Evolutionary conservation across 1,284 basidiomycete genomes (phyloP), one percentile per base, ranked within the genome.

Genomic region (Trichosporon inkin): DNA sequence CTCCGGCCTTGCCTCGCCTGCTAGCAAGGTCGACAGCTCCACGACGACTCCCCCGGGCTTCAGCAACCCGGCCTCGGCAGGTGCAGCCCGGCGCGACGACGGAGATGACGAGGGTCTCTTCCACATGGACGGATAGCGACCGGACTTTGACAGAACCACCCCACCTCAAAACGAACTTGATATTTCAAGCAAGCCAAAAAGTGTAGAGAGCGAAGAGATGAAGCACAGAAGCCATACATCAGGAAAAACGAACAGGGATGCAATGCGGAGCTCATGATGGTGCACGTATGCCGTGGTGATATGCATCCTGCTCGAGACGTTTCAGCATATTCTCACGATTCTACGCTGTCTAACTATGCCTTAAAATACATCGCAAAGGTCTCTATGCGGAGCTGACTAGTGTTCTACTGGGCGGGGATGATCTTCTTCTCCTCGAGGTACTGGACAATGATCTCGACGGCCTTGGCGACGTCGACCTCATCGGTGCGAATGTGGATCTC

Each of bases 401-500:
- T 5, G 3, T 38, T 19, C 44, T 49, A 49, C 44, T 49, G 44
- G 24, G 24, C 24, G 16, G 68, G 58, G 55, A 81, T 72, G 41
- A 80, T 67, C 17, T 79, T 77, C 71, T 84, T 83, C 64, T 82
- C 78, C 57, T 82, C 73, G 65, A 99, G 86, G 81, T 98, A 98
- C 67, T 88, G 83, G 34, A 85, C 84, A 73, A 99, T 93, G 61
- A 85, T 82, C 64, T 84, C 82, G 49, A 98, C 93, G 55, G 90
- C 87, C 58, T 88, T 86, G 39, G 84, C 82, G 49, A 99, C 88
- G 67, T 88, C 85, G 35, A 82, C 84, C 77, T 92, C 84, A 75
- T 90, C 85, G 6, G 95, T 98, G 73, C 84, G 86, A 77, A 99
- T 90, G 80, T 96, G 93, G 62, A 99, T 86, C 79, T 99, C 96